phyloP scores from a whole-genome alignment of 495 filamentous ascomycete species.

The Parathielavia appendiculata region DNA sequence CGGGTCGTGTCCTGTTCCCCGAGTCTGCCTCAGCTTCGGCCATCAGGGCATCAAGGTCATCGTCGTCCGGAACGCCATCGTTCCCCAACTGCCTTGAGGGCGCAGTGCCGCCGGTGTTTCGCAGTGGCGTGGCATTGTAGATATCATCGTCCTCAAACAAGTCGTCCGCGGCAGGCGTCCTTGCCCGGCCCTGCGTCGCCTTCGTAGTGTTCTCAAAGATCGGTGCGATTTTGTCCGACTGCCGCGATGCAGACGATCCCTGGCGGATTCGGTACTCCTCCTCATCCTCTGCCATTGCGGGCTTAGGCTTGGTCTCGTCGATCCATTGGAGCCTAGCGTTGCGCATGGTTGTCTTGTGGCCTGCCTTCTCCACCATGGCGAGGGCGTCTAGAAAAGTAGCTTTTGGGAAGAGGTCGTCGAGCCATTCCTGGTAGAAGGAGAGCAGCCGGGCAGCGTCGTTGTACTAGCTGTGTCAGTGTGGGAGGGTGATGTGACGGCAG shows the following conservation, averaged over 20 bases:
- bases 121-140: conserved; percentile 39
- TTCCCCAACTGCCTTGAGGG: neutral
- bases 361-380: conserved; percentile 87
- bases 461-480: conserved; percentile 52
- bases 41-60: conserved; percentile 49
- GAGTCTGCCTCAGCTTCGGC: conserved; percentile 40
- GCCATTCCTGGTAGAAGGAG: conserved; percentile 91
- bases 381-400: conserved; percentile 90
- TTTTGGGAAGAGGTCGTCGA: conserved; percentile 91
- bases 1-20: conserved; percentile 4
- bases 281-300: conserved; percentile 46
- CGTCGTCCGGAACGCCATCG: conserved; percentile 40
- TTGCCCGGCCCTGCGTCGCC: conserved; percentile 18
- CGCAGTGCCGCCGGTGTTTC: conserved; percentile 15
- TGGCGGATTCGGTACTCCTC: conserved; percentile 30
- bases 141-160: conserved; percentile 40
- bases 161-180: conserved; percentile 31
- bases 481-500: neutral
- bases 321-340: conserved; percentile 70
- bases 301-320: conserved; percentile 59
- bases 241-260: conserved; percentile 16
- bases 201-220: conserved; percentile 40
- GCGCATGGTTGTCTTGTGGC: conserved; percentile 74
- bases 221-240: conserved; percentile 42
- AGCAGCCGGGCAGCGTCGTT: conserved; percentile 77